A percentile compares a stretch with the other conserved stretches of the same genome.
Evolutionary conservation across 2,329 filamentous ascomycete species (phyloP).

Genomic region (Trichoderma citrinoviride): DNA sequence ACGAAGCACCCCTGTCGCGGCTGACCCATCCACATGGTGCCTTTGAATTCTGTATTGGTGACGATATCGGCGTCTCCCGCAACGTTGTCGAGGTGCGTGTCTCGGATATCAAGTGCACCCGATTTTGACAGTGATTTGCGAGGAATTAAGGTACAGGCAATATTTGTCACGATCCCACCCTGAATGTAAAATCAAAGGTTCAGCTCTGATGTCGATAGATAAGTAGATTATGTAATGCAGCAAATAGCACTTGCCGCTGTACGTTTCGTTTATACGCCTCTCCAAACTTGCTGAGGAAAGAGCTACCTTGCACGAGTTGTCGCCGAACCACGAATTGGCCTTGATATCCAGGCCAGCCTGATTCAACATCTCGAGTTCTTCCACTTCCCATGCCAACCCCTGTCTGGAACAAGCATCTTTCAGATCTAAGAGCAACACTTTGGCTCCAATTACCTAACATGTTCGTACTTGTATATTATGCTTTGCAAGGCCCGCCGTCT

Average conservation of each 20-base stretch:
- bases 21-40: background rate
- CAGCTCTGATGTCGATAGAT: too few species aligned
- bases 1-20: background rate
- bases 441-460: background rate
- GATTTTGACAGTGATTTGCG: background rate
- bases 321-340: background rate
- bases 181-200: too few species aligned
- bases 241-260: too few species aligned
- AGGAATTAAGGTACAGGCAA: too few species aligned
- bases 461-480: background rate
- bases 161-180: too few species aligned
- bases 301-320: too few species aligned
- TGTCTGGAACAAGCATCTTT: background rate
- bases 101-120: background rate
- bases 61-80: background rate
- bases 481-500: background rate
- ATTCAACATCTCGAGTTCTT: too few species aligned
- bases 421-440: background rate
- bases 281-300: too few species aligned
- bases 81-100: constrained; percentile 6
- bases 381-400: background rate
- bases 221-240: too few species aligned
- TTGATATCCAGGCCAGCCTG: background rate
- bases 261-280: too few species aligned
- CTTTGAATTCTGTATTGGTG: background rate